phyloP scores from a whole-genome alignment of 257 asterid species.

The Agastache rugosa region DNA sequence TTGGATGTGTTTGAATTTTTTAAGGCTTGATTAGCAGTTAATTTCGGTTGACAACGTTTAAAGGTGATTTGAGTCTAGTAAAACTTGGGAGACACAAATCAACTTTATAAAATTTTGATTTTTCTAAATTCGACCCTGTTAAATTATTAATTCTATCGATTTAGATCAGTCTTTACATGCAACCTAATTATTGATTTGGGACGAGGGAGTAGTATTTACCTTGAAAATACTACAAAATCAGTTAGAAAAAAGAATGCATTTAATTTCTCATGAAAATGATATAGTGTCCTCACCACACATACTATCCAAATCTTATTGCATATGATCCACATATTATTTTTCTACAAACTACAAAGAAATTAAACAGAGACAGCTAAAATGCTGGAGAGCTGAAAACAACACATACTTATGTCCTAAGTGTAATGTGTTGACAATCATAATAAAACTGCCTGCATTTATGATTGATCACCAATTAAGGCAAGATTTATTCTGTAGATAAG shows the following conservation, averaged over 20 bases:
- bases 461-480: slow-evolving; percentile 40
- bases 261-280: no score
- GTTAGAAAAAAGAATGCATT: background rate
- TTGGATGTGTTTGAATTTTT: slow-evolving; percentile 14
- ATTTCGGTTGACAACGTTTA: background rate
- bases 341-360: background rate
- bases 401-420: background rate
- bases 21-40: slow-evolving; percentile 20
- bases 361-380: background rate
- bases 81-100: background rate
- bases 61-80: background rate
- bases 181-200: no score
- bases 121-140: no score
- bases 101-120: no score
- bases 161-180: no score
- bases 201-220: no score
- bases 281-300: no score
- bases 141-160: no score
- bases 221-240: background rate
- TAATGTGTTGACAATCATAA: slow-evolving; percentile 20
- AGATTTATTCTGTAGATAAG: slow-evolving; percentile 14
- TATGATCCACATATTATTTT: background rate
- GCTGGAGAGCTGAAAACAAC: slow-evolving; percentile 14
- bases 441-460: slow-evolving; percentile 26
- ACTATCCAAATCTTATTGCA: no score